Evolutionary conservation across 805 yeast species (phyloP).

Genomic region (Maudiozyma serrabonitensis): DNA sequence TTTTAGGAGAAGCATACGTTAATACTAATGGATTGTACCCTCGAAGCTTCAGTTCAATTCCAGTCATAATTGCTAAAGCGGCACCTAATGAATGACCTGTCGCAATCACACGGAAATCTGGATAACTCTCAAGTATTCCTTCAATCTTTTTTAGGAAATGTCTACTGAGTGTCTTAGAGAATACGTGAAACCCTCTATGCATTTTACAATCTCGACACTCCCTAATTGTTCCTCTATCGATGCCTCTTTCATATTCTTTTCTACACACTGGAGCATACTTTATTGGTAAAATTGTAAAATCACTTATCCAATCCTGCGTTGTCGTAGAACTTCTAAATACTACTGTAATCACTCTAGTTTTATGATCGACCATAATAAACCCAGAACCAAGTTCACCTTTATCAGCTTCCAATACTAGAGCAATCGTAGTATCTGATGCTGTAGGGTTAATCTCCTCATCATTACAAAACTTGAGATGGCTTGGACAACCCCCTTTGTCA

Average conservation of each 20-base stretch:
- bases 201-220: conserved; percentile 45
- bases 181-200: conserved; percentile 55
- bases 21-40: conserved; percentile 48
- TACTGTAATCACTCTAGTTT: conserved; percentile 34
- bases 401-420: conserved; percentile 34
- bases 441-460: conserved; percentile 20
- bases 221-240: conserved; percentile 14
- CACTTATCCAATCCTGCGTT: conserved; percentile 51
- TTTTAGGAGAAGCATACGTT: conserved; percentile 54
- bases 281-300: conserved; percentile 41
- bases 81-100: conserved; percentile 76
- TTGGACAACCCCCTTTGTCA: conserved; percentile 28
- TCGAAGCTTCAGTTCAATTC: conserved; percentile 46
- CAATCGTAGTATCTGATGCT: conserved; percentile 27
- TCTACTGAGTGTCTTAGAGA: conserved; percentile 34
- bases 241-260: conserved; percentile 14
- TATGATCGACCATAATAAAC: conserved; percentile 41
- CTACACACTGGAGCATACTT: conserved; percentile 38
- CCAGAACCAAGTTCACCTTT: conserved; percentile 46
- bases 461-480: conserved; percentile 24
- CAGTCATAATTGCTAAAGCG: conserved; percentile 55
- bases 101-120: conserved; percentile 42
- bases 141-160: conserved; percentile 32
- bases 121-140: conserved; percentile 29
- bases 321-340: conserved; percentile 59